These are phyloP conservation scores for Candida ascalaphidarum DNA, from an alignment of 805 yeast genomes.

Conservation along the genomic window DNA sequence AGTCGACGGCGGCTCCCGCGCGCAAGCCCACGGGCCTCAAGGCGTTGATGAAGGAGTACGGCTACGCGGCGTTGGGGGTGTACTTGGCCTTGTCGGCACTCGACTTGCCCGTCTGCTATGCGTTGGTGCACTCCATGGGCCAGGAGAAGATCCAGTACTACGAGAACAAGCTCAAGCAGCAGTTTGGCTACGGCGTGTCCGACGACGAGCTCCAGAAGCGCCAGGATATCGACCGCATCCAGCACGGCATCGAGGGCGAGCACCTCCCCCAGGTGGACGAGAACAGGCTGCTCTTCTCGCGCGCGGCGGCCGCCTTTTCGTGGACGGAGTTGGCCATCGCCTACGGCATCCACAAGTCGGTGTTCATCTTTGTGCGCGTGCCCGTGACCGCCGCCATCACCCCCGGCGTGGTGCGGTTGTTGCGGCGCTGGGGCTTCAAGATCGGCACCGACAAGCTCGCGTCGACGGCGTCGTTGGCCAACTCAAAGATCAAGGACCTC, in stretches of 20 bases:
- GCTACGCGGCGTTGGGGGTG: conserved; percentile 84
- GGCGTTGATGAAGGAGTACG: conserved; percentile 74
- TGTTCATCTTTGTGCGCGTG: conserved; percentile 72
- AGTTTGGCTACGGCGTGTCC: conserved; percentile 52
- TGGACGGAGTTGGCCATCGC: conserved; percentile 86
- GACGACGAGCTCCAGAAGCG: conserved; percentile 31
- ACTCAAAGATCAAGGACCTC: conserved; percentile 27
- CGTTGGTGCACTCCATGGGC: conserved; percentile 80
- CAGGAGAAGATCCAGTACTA: conserved; percentile 67
- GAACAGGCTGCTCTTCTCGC: conserved; percentile 13
- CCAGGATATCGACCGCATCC: conserved; percentile 26
- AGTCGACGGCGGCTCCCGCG: too few species aligned
- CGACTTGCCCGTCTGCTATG: conserved; percentile 78
- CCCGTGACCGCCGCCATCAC: conserved; percentile 92
- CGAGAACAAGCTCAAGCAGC: conserved; percentile 51
- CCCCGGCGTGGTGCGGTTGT: conserved; percentile 59
- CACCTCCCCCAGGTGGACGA: conserved; percentile 5
- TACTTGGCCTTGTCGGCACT: conserved; percentile 65
- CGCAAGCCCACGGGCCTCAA: conserved; percentile 42
- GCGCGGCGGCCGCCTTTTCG: too few species aligned
- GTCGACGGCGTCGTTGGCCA: conserved; percentile 23
- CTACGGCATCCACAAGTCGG: conserved; percentile 85
- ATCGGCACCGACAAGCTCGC: conserved; percentile 47
- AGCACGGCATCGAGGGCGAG: conserved; percentile 14
- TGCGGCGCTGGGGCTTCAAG: conserved; percentile 74